Percentiles rank a stretch among this genome's conserved stretches.
Evolutionary conservation across 148 eudicot species (phyloP).

Genomic region (Silene latifolia): DNA sequence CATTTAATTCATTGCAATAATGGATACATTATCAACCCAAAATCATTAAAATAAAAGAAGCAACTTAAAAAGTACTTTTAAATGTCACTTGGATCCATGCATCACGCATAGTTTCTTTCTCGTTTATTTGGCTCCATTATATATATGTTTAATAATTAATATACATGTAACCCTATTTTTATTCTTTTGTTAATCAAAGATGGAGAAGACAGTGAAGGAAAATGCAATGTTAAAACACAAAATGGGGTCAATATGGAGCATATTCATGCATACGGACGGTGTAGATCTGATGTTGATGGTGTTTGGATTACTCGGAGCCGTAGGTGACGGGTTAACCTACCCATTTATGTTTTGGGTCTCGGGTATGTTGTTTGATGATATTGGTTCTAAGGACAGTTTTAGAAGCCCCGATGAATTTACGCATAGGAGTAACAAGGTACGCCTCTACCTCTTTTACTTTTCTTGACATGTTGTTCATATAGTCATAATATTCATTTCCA

Average conservation of each 20-base stretch:
- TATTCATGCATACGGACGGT: slow-evolving; percentile 73
- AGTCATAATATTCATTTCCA: too few species aligned
- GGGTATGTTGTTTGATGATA: slow-evolving; percentile 53
- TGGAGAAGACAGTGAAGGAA: background rate
- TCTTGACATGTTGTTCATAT: too few species aligned
- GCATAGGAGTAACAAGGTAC: slow-evolving; percentile 48
- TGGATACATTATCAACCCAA: too few species aligned
- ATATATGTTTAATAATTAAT: too few species aligned
- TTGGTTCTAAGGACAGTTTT: slow-evolving; percentile 36
- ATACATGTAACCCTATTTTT: too few species aligned
- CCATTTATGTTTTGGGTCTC: slow-evolving; percentile 43
- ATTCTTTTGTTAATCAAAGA: background rate
- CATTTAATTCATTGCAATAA: too few species aligned
- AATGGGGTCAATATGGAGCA: slow-evolving; percentile 42
- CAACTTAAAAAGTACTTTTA: too few species aligned
- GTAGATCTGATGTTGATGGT: slow-evolving; percentile 52
- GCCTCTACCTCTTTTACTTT: background rate
- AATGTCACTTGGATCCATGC: background rate
- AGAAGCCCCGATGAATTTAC: slow-evolving; percentile 23
- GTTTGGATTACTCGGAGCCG: slow-evolving; percentile 53
- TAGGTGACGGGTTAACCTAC: slow-evolving; percentile 59
- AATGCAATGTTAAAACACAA: slow-evolving; percentile 8
- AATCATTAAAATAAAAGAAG: too few species aligned
- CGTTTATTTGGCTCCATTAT: background rate
- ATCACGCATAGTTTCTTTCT: background rate